These are phyloP conservation scores for Moesziomyces antarcticus DNA, from an alignment of 1,284 basidiomycete species.

Conservation along the genomic window DNA sequence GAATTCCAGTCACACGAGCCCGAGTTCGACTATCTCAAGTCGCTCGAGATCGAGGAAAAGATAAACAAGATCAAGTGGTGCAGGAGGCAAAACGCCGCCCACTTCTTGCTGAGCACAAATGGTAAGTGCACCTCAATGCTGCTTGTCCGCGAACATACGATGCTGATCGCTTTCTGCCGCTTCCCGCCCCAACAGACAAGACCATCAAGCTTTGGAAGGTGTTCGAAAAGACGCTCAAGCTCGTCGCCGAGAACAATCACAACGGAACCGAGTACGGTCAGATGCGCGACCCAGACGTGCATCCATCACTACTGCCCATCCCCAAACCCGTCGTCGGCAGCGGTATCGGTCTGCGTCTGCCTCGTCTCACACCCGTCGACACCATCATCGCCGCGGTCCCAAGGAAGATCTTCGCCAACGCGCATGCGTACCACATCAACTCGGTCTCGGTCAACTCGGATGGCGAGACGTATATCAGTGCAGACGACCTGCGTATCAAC, in stretches of 20 bases:
- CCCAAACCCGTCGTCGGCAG: conserved; percentile 47
- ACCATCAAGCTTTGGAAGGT: conserved; percentile 99
- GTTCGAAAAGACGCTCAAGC: conserved; percentile 95
- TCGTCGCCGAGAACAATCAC: conserved; percentile 96
- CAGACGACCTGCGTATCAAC: conserved; percentile 96
- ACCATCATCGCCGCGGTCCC: conserved; percentile 98
- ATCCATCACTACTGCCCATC: conserved; percentile 54
- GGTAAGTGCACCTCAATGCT: conserved; percentile 70
- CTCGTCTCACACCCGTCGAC: conserved; percentile 85
- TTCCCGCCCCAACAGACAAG: conserved; percentile 80
- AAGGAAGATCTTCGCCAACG: conserved; percentile 98
- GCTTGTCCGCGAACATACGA: conserved; percentile 11
- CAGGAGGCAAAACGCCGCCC: conserved; percentile 95
- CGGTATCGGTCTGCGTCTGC: conserved; percentile 60
- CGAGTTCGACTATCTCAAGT: conserved; percentile 99
- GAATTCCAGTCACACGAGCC: conserved; percentile 99
- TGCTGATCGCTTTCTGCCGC: conserved; percentile 71
- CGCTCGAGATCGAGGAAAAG: conserved; percentile 99
- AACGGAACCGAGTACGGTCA: conserved; percentile 70
- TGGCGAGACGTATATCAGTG: conserved; percentile 98
- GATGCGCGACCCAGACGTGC: conserved; percentile 42
- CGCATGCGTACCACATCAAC: conserved; percentile 99
- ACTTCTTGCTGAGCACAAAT: conserved; percentile 97
- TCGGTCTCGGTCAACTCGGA: conserved; percentile 99
- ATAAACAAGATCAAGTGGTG: conserved; percentile 99